Evolutionary conservation across 2,329 filamentous ascomycete genomes (phyloP), one percentile per base, ranked within the genome.

Genomic region (Nothopassalora personata): DNA sequence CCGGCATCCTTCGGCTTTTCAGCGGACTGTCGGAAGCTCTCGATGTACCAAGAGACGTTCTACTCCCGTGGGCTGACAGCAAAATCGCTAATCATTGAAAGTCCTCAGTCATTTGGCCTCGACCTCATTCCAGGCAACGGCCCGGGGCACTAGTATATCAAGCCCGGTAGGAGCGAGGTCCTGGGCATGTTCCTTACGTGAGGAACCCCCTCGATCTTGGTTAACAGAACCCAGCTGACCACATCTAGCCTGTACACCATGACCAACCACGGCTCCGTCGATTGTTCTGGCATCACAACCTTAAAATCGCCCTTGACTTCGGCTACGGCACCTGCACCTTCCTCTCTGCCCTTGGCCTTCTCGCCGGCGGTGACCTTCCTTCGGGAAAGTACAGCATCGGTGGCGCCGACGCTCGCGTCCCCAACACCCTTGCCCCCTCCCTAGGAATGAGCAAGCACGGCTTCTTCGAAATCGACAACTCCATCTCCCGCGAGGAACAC

Each of bases 241-340:
- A n/a, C 23, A 23, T 23, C 23, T 23, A 46, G 33, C 19, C 34
- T 69, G 36, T 67, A 69, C 59, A 65, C 67, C 45, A 62, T 71
- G 57, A 68, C 69, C 47, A 71, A 70, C 53, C 67, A 70, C 53
- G 67, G 67, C 56, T 70, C 69, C 63, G 67, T 71, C 53, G 56
- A 55, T 56, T 61, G 62, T 18, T 57, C 57, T 34, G 68, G 68
- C 50, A 67, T 70, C 48, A 68, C 66, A 18, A 65, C 60, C 43
- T 68, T 70, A 67, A 69, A 49, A 68, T 63, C 60, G 65, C 60
- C 36, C 63, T 65, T 27, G 67, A 67, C 55, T 68, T 68, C 61
- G 64, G 60, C 57, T 69, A 67, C 57, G 64, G 64, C 58, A 64
- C 66, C 7, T 64, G 61, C 56, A 56, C 58, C 34, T 67, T 69